Base-by-base conservation (phyloP, 2,329 filamentous ascomycete genomes). In the Myriangium duriaei region DNA sequence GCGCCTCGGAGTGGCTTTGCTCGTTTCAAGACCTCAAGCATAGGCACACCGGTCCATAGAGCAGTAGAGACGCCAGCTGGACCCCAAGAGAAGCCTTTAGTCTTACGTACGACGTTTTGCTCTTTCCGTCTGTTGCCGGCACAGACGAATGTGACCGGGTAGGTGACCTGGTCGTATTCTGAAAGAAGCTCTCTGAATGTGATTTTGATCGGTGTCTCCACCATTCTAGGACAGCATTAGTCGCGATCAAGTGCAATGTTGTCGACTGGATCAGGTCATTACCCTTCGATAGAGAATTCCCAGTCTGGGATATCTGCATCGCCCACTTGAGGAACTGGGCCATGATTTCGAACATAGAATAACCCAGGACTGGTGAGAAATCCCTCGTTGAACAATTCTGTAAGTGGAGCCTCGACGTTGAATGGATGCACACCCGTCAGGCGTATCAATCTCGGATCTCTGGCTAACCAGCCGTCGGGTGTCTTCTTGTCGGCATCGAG, bases 61-160 rank as follows among this genome's bases (percentile, higher is more conserved):
- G 85, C 84, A 0, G 84, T 95, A 0, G 85, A 92, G 4, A 95
- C 57, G 15, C 86, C 87, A 3, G 83, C 86, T 1, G 87, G 69
- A 24, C 87, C 87, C 87, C 87, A 95, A 2, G 85, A 93, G 61
- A 95, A 95, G 0, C 87, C 87, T 51, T 94, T 92, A 1, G 82
- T 84, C 57, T 94, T 94, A 11, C 84, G 72, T 3, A 94, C 82
- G 36, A 84, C 69, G 49, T 95, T 95, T 54, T 94, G 87, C 59
- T 95, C 87, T 61, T 94, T 94, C 19, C 87, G 73, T 42, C 87
- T 71, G 57, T 95, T 95, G 1, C 87, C 87, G 3, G 87, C 87
- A 56, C 87, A 95, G 14, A 94, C 86, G 1, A 95, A 71, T 0
- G 87, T 94, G 42, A 95, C 71, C 0, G 87, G 87, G 41, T 81